A percentile compares a stretch with the other conserved stretches of the same genome.
phyloP scores from a whole-genome alignment of 2,329 filamentous ascomycete genomes.

The Botrytis deweyae region DNA sequence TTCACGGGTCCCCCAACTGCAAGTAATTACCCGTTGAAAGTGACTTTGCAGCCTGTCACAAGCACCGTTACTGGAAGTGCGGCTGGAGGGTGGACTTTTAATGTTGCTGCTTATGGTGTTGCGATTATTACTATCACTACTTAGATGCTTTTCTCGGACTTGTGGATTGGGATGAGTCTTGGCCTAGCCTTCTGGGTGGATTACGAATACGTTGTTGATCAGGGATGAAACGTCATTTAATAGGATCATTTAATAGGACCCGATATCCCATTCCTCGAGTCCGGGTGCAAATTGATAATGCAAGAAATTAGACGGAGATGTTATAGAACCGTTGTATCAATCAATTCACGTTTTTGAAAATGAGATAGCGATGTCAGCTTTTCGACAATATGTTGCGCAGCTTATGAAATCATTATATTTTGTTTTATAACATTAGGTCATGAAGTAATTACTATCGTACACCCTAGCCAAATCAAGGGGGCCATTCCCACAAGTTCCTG shows the following conservation, averaged over 20 bases:
- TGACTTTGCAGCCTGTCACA: conserved; percentile 19
- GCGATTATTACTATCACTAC: conserved; percentile 22
- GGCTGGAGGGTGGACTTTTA: conserved; percentile 24
- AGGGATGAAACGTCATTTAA: not conserved
- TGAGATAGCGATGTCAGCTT: not conserved
- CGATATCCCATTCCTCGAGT: not conserved
- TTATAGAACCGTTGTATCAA: not conserved
- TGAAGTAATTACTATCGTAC: not conserved
- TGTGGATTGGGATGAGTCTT: fast-evolving
- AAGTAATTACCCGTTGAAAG: conserved; percentile 23
- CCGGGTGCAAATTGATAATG: not conserved
- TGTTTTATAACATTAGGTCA: not conserved
- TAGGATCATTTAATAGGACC: fast-evolving
- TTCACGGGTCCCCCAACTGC: conserved; percentile 13
- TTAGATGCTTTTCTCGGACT: not conserved
- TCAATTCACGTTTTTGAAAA: not conserved
- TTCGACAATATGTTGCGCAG: not conserved
- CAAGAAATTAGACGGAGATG: not conserved
- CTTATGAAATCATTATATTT: not conserved
- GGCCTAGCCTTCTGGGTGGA: not conserved
- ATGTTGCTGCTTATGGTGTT: conserved; percentile 23
- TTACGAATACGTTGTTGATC: not conserved
- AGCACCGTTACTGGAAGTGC: conserved; percentile 23
- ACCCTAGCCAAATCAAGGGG: not conserved
- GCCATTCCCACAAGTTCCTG: not conserved